phyloP scores from a whole-genome alignment of 768 basidiomycete genomes.

The Lentinula detonsa region DNA sequence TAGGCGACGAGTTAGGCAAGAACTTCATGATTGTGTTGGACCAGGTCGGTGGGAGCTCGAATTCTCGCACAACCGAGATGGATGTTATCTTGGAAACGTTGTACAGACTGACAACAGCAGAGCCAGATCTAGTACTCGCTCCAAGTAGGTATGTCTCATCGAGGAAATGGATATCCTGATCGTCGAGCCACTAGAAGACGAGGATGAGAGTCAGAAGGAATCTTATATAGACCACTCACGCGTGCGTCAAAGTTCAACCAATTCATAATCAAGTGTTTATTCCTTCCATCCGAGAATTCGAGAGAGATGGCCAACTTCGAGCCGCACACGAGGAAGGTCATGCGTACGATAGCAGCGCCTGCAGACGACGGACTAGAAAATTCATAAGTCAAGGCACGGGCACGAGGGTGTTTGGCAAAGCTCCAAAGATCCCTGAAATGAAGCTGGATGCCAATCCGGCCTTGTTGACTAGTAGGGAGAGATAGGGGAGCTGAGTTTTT shows the following conservation, averaged over 20 bases:
- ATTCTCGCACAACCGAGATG: conserved; percentile 39
- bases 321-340: conserved; percentile 34
- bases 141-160: conserved; percentile 39
- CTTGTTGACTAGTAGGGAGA: conserved; percentile 23
- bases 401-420: conserved; percentile 48
- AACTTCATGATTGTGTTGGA: conserved; percentile 38
- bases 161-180: conserved; percentile 40
- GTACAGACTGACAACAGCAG: conserved; percentile 37
- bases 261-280: conserved; percentile 41
- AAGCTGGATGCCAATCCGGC: conserved; percentile 36
- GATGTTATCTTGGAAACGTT: conserved; percentile 38
- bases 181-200: conserved; percentile 39
- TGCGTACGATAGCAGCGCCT: conserved; percentile 22
- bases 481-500: neutral
- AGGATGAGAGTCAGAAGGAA: neutral
- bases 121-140: conserved; percentile 27
- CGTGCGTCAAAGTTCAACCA: conserved; percentile 43
- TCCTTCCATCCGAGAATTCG: conserved; percentile 32
- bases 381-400: conserved; percentile 33
- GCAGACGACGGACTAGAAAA: conserved; percentile 30
- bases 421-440: conserved; percentile 51
- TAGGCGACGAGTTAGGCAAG: conserved; percentile 39
- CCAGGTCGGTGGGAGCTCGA: conserved; percentile 55
- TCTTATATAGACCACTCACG: conserved; percentile 20
- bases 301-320: conserved; percentile 37